Conservation (phyloP, 2,329 filamentous ascomycete species). For the Hymenoscyphus occultus region DNA sequence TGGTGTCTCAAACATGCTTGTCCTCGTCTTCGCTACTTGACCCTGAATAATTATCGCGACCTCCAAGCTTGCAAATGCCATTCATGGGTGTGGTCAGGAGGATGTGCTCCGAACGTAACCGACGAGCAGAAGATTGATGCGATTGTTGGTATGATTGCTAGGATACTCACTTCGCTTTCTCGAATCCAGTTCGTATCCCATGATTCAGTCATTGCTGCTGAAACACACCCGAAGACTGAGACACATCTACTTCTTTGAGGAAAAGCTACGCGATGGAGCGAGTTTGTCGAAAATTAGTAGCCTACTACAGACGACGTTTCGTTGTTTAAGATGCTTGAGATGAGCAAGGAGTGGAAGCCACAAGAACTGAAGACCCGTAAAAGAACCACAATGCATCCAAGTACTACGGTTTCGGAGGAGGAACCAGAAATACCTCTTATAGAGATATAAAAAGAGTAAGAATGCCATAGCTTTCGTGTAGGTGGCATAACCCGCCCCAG, state of each 20-base stretch:
- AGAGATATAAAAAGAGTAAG: too few species aligned
- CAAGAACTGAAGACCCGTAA: too few species aligned
- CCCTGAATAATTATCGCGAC: neutral
- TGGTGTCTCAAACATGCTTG: neutral
- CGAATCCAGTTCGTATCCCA: neutral
- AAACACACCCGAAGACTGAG: neutral
- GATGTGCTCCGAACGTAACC: neutral
- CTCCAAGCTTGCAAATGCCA: neutral
- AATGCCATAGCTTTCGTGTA: too few species aligned
- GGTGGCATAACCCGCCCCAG: too few species aligned
- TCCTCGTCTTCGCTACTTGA: neutral
- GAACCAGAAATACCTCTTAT: too few species aligned
- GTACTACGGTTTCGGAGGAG: too few species aligned
- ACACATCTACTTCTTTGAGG: neutral
- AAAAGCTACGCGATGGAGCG: neutral
- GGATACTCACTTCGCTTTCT: neutral
- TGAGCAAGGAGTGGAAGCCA: too few species aligned
- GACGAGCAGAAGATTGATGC: neutral
- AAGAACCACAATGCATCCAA: too few species aligned
- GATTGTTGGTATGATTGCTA: neutral
- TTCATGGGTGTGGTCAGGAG: neutral
- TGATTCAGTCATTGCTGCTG: neutral
- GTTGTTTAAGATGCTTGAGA: too few species aligned
- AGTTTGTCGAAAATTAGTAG: neutral
- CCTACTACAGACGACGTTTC: too few species aligned